phyloP scores from a whole-genome alignment of 129 eudicot genomes.

The Erigeron canadensis region DNA sequence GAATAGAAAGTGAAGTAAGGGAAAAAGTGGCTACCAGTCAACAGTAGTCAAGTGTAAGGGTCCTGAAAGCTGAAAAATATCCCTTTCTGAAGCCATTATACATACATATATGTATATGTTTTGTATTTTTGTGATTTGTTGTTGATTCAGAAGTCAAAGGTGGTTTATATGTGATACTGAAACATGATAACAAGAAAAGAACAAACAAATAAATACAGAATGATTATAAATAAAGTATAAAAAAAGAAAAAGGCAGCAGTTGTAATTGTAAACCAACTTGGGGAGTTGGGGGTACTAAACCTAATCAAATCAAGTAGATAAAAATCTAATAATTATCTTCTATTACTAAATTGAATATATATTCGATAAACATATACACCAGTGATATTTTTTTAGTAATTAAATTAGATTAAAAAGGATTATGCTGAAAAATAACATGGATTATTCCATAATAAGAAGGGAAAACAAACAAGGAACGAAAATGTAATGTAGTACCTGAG shows the following conservation, averaged over 20 bases:
- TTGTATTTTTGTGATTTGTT: slow-evolving; percentile 22
- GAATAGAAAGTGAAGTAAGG: background rate
- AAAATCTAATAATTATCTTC: too few relatives aligned
- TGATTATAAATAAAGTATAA: background rate
- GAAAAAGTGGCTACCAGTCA: slow-evolving; percentile 58
- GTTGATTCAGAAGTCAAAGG: background rate
- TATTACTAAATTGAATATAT: too few relatives aligned
- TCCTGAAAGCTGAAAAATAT: slow-evolving; percentile 63
- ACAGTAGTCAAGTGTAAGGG: slow-evolving; percentile 66
- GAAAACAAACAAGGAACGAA: too few relatives aligned
- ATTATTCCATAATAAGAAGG: too few relatives aligned
- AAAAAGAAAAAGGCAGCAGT: background rate
- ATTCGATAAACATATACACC: too few relatives aligned
- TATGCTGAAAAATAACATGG: too few relatives aligned
- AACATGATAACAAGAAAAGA: background rate
- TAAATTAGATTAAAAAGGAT: too few relatives aligned
- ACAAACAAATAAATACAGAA: slow-evolving; percentile 9
- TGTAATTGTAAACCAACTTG: too few relatives aligned
- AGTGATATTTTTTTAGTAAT: too few relatives aligned
- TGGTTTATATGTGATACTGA: background rate
- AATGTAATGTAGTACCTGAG: too few relatives aligned
- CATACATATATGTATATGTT: background rate
- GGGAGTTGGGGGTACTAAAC: too few relatives aligned
- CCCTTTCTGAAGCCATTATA: slow-evolving; percentile 61
- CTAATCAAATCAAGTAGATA: too few relatives aligned